Conservation (phyloP, 2,329 filamentous ascomycete genomes). For the Fusarium metavorans region DNA sequence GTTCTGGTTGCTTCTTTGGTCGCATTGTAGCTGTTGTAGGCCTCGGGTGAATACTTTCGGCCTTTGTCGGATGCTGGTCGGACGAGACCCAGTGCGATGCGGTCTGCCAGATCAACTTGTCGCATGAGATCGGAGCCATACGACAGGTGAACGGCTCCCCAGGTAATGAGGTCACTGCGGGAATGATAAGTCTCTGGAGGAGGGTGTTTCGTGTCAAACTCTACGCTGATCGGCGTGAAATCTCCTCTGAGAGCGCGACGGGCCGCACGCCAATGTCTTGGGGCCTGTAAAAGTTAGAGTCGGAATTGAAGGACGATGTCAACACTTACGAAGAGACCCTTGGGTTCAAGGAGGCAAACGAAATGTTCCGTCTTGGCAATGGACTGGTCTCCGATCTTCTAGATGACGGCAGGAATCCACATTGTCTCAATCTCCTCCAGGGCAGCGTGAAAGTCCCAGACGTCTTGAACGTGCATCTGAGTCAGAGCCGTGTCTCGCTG, state of each 20-base stretch:
- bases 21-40: background rate
- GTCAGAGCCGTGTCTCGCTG: conserved; percentile 1
- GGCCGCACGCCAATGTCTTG: background rate
- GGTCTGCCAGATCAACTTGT: background rate
- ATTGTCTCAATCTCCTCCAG: background rate
- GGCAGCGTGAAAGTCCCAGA: background rate
- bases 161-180: no score
- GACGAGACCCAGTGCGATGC: background rate
- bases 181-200: no score
- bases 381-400: background rate
- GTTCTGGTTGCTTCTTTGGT: no score
- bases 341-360: background rate
- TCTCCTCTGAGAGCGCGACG: background rate
- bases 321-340: background rate
- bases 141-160: no score
- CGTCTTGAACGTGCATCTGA: conserved; percentile 11
- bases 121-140: fast-evolving
- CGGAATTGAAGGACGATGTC: no score
- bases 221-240: fast-evolving
- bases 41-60: background rate
- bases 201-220: background rate
- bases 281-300: background rate
- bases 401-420: background rate
- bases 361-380: fast-evolving
- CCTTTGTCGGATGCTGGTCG: background rate